Conservation (phyloP, 768 basidiomycete genomes). For the Lactarius akahatsu region DNA sequence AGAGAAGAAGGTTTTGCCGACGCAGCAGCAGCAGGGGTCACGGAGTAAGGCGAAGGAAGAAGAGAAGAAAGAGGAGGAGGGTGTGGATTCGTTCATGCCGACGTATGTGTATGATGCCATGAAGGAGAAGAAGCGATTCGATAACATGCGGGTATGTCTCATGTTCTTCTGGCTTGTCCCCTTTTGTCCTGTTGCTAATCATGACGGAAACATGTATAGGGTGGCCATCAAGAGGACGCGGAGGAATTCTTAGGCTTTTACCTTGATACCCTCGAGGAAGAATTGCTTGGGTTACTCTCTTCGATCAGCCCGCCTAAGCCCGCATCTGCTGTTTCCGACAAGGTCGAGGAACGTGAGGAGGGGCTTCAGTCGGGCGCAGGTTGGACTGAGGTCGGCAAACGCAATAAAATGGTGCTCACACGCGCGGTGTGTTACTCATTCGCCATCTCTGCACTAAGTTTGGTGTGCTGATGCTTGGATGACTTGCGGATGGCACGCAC, state of each 20-base stretch:
- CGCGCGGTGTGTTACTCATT: conserved; percentile 57
- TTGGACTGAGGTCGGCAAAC: conserved; percentile 93
- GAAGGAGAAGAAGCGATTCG: conserved; percentile 91
- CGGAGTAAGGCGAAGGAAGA: conserved; percentile 41
- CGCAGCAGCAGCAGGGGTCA: conserved; percentile 23
- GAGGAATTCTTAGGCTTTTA: conserved; percentile 99
- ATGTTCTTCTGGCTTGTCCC: neutral
- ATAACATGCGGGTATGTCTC: conserved; percentile 77
- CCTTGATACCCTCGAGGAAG: conserved; percentile 92
- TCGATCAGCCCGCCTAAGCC: conserved; percentile 47
- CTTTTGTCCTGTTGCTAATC: neutral
- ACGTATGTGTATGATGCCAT: conserved; percentile 88
- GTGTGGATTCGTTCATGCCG: conserved; percentile 75
- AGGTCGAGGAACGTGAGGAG: conserved; percentile 48
- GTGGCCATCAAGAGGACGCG: conserved; percentile 95
- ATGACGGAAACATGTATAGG: conserved; percentile 40
- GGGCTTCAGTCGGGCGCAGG: conserved; percentile 56
- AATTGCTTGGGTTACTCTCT: conserved; percentile 67
- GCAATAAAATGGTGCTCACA: conserved; percentile 77
- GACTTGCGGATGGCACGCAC: conserved; percentile 7
- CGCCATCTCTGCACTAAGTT: neutral
- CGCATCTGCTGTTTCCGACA: conserved; percentile 29
- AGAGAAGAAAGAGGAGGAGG: conserved; percentile 49
- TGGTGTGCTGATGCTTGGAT: conserved; percentile 11
- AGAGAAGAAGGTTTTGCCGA: conserved; percentile 35